A percentile compares a stretch with the other conserved stretches of the same genome.
Conservation (phyloP, 148 eudicot genomes). For the Euryodendron excelsum region DNA sequence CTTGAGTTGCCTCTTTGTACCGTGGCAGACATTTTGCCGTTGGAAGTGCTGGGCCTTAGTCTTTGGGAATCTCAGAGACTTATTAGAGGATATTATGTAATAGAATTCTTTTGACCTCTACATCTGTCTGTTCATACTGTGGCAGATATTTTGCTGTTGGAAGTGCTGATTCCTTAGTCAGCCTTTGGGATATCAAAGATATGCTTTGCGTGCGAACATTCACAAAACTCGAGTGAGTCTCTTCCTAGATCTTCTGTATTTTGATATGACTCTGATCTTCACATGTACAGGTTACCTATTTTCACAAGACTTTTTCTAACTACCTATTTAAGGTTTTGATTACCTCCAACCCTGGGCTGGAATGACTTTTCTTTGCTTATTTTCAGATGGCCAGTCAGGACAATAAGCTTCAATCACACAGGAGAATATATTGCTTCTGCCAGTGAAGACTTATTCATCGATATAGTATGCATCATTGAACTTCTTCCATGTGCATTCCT, state of each 20-base stretch:
- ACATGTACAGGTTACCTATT: background rate
- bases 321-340: background rate
- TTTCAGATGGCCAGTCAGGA: constrained; percentile 99
- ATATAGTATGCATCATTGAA: constrained; percentile 58
- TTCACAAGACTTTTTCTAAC: constrained; percentile 9
- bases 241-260: background rate
- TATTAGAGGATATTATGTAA: no score
- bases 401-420: constrained; percentile 91
- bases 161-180: constrained; percentile 98
- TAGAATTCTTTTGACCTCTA: background rate
- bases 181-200: constrained; percentile 92
- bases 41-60: no score
- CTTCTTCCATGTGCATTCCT: background rate
- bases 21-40: no score
- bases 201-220: constrained; percentile 95
- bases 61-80: no score
- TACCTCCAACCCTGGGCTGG: background rate
- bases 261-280: background rate
- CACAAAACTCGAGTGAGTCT: constrained; percentile 86
- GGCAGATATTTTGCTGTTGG: constrained; percentile 97
- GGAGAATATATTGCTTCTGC: constrained; percentile 98
- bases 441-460: constrained; percentile 94
- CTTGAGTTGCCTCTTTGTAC: no score
- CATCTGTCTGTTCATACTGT: background rate
- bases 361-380: constrained; percentile 15